Base-by-base conservation (phyloP, 2,329 filamentous ascomycete genomes). In the Aspergillus thermomutatus region DNA sequence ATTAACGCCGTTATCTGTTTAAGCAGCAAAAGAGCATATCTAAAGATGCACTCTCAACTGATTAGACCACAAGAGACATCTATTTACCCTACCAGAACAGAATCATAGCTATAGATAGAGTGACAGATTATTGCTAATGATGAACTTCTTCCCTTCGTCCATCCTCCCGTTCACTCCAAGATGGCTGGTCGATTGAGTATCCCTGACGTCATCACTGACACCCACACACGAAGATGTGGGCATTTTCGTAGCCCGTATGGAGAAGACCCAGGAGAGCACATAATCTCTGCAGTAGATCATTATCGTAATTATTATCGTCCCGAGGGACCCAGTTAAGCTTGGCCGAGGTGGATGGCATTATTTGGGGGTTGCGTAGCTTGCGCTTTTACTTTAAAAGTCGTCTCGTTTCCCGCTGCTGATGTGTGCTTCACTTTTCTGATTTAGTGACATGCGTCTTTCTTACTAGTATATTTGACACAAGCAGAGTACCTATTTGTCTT, bases 171-270 rank as follows among this genome's bases (percentile, higher is more conserved):
- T 14, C 31, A 37, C 3, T 4, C 11, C 23, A 43, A 19, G 40
- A 45, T 23, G 10, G 23, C 28, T 26, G 31, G 11, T 46, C 45
- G 50, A 48, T 55, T 21, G 28, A 50, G 41, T 50, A 55, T 53
- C 25, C 5, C 45, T 60, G 58, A 60, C 55, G 58, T 60, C 58
- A 60, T 47, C 34, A 37, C 40, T 53, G 54, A 53, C 53, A 50
- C 25, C 27, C 37, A 25, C 21, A 2, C 43, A 4, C 11, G 34
- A 46, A 11, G 19, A 21, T 23, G 19, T 46, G 43, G 43, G 43
- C 40, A 43, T 43, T 23, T 7, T n/a, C 14, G 31, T 37, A 7
- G 31, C 31, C 31, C 31, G 5, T 37, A 37, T 37, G 31, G 31
- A 37, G 31, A 37, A n/a, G 31, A 37, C 31, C 31, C 31, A 37